Percentiles rank a stretch among this genome's conserved stretches.
These are phyloP conservation scores for Pholiota conissans DNA, from an alignment of 768 basidiomycete genomes.

Conservation along the genomic window DNA sequence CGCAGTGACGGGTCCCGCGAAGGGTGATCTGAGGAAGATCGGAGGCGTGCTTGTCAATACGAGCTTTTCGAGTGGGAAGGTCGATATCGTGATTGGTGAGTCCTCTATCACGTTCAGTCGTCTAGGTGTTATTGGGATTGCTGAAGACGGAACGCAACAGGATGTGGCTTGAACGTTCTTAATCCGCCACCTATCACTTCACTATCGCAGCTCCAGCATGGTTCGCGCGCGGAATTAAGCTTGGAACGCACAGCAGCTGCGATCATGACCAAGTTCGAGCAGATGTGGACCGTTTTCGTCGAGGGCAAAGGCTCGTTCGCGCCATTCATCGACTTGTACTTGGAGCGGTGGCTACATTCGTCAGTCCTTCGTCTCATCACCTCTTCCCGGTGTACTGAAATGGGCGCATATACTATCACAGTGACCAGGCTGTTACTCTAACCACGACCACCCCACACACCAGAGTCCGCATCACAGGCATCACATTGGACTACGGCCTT, in stretches of 20 bases:
- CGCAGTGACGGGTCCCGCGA: conserved; percentile 51
- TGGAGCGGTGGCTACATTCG: conserved; percentile 89
- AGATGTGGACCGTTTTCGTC: conserved; percentile 77
- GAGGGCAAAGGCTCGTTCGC: conserved; percentile 67
- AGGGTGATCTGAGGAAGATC: conserved; percentile 67
- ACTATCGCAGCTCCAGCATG: conserved; percentile 61
- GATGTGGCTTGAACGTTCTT: conserved; percentile 86
- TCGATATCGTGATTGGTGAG: conserved; percentile 82
- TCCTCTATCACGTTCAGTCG: neutral
- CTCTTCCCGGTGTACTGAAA: neutral
- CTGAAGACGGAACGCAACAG: conserved; percentile 36
- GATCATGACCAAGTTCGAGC: conserved; percentile 75
- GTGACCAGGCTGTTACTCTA: conserved; percentile 81
- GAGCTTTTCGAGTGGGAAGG: conserved; percentile 69
- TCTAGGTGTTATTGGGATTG: too few relatives aligned
- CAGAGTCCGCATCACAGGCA: conserved; percentile 75
- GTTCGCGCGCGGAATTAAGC: conserved; percentile 36
- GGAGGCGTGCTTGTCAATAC: conserved; percentile 94
- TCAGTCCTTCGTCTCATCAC: conserved; percentile 48
- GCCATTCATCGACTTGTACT: conserved; percentile 80
- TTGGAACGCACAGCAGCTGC: conserved; percentile 76
- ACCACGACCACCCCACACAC: conserved; percentile 73
- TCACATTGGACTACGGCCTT: conserved; percentile 87
- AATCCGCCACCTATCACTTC: conserved; percentile 84
- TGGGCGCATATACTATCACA: conserved; percentile 26